A percentile compares a stretch with the other conserved stretches of the same genome.
Conservation (phyloP, 169 alveolate genomes). For the Plasmodium coatneyi region DNA sequence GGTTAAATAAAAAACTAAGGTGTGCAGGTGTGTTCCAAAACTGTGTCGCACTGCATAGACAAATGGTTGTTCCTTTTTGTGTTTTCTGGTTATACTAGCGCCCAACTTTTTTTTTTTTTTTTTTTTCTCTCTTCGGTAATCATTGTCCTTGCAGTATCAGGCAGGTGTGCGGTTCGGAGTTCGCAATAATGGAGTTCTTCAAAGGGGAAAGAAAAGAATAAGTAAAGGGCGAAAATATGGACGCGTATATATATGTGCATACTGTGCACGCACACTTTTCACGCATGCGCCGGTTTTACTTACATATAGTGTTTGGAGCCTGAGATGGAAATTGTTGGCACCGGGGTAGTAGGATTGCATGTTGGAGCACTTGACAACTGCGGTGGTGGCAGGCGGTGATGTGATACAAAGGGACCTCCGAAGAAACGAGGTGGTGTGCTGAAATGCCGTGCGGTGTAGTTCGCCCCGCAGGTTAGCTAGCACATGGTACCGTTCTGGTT, state of each 20-base stretch:
- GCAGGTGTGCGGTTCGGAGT: constrained; percentile 56
- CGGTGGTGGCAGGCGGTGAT: not conserved
- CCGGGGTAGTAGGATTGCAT: constrained; percentile 48
- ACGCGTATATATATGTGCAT: not conserved
- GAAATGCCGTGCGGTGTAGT: not conserved
- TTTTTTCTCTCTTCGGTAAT: not conserved
- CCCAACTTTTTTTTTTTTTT: not conserved
- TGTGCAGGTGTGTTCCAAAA: not conserved
- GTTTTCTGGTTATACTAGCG: not conserved
- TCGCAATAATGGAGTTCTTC: constrained; percentile 65
- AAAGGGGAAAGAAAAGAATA: constrained; percentile 3
- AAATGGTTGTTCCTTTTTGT: not conserved
- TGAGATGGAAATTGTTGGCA: constrained; percentile 20
- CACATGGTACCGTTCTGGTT: not conserved
- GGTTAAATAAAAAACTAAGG: not conserved
- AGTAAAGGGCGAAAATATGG: not conserved
- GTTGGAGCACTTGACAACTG: constrained; percentile 56
- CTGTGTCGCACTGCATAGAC: not conserved
- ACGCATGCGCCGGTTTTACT: not conserved
- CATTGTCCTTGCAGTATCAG: constrained; percentile 9
- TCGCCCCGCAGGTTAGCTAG: not conserved
- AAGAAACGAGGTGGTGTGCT: not conserved
- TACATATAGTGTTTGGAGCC: constrained; percentile 29
- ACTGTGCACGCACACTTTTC: not conserved
- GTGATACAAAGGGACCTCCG: not conserved